Evolutionary conservation across 441 rosid species (phyloP), one percentile per base, ranked within the genome.

Genomic region (Breynia disticha): DNA sequence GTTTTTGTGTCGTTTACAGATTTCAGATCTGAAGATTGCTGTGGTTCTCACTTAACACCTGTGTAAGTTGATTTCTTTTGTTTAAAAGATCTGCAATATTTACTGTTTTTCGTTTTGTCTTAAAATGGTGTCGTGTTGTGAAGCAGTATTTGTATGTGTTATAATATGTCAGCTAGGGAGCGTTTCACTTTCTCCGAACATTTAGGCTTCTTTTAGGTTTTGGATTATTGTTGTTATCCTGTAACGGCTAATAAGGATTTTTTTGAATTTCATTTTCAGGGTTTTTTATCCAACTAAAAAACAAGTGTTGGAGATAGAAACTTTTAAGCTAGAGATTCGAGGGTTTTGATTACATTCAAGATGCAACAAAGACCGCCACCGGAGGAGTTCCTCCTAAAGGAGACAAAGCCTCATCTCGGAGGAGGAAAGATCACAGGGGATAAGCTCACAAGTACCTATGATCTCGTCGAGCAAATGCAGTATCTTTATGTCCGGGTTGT

Each of bases 381-480:
- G 7, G 97, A 79, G 19, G 98, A 91, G 38, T 91, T 76, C 67
- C 58, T 88, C 50, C 74, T 91, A 49, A 91, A 68, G 81, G 94
- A 91, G 90, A 91, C 98, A 39, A 76, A 73, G 19, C 98, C 98
- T 52, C 98, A 83, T 67, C 86, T 91, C 3, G 98, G 98, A n/a
- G 90, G 98, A 2, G 86, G 90, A 0, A 86, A 70, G 86, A 10
- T 86, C 57, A 63, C 87, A 0, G 97, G 97, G 0, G 91, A 91
- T 69, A 91, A 88, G 76, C 95, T 82, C 46, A 82, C 98, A 0
- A 88, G 85, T 73, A 91, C 98, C 43, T 91, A 86, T 84, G 98
- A 91, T 66, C 87, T 91, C 1, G 98, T 91, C 3, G 97, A 91
- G 76, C 97, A 91, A 69, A 88, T 91, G 97, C 90, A 82, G 42